Evolutionary conservation across 495 filamentous ascomycete species (phyloP), one percentile per base, ranked within the genome.

Genomic region (Neurospora sp.): DNA sequence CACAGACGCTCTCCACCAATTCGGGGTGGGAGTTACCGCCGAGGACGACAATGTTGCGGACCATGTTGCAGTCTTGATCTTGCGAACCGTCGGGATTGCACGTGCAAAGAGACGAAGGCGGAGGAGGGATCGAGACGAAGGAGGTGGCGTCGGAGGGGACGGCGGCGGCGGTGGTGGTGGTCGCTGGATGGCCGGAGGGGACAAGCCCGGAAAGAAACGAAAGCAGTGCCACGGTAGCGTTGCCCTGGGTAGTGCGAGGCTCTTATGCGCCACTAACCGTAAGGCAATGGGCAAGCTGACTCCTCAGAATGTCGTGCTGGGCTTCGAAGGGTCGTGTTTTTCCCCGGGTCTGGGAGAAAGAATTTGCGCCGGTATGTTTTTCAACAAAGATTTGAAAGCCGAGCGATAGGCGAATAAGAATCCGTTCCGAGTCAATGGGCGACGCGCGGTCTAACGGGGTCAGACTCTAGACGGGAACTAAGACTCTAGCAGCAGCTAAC

Each of bases 41-140:
- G 72, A 99, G 91, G 74, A 99, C 89, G 77, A 98, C 94, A 72
- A 99, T 92, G 82, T 98, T 98, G 79, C 96, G 93, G 77, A 98
- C 96, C 96, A 99, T 99, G 42, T 69, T 86, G 75, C 74, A 69
- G 9, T 35, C 27, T 69, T 68, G 16, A 9, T 22, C 40, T 48
- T 53, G 45, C 37, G 38, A 72, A 22, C 35, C 42, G 69, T 37
- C 42, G 42, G 22, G 53, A 27, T 61, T 12, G 53, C 53, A 61
- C 22, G 53, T 61, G 20, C 53, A 61, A 16, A 8, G 53, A 61
- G 22, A 61, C 14, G 53, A 61, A 7, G 69, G 59, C 20, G 71
- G 27, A 40, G 38, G 71, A 71, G 68, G 59, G 59, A 68, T 40
- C 38, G 53, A 42, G 53, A 61, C 27, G 27, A 61, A 61, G 53